These are phyloP conservation scores for Austroboletus eburneus DNA, from an alignment of 768 basidiomycete species.

Conservation along the genomic window DNA sequence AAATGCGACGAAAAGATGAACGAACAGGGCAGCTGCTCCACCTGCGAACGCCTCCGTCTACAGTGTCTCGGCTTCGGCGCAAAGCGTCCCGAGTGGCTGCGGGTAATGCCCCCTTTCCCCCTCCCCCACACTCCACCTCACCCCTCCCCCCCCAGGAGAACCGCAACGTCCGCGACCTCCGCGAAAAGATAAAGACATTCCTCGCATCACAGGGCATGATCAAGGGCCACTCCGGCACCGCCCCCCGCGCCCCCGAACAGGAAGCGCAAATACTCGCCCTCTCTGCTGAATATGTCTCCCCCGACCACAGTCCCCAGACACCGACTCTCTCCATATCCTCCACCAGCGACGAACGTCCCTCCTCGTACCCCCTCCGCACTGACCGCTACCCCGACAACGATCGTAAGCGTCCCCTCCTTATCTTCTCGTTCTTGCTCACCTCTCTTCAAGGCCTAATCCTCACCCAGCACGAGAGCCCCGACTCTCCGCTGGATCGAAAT, in stretches of 20 bases:
- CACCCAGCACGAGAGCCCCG: constrained; percentile 30
- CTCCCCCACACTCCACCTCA: constrained; percentile 4
- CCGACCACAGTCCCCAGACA: constrained; percentile 40
- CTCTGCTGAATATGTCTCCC: constrained; percentile 42
- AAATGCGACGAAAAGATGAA: constrained; percentile 81
- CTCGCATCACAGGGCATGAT: constrained; percentile 84
- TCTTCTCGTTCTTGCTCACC: background rate
- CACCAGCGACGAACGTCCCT: constrained; percentile 35
- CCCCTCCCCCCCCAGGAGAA: constrained; percentile 55
- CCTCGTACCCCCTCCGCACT: constrained; percentile 30
- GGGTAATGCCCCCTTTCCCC: constrained; percentile 42
- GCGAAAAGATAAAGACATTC: constrained; percentile 77
- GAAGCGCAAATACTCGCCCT: constrained; percentile 51
- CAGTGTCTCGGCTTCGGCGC: constrained; percentile 84
- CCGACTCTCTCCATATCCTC: constrained; percentile 46
- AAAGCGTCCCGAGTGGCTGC: constrained; percentile 82
- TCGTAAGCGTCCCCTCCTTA: constrained; percentile 15
- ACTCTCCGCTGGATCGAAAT: constrained; percentile 31
- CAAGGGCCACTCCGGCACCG: constrained; percentile 78
- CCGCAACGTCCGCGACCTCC: constrained; percentile 60
- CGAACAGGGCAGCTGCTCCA: constrained; percentile 59
- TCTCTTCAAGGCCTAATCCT: constrained; percentile 23
- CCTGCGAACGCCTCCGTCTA: constrained; percentile 75
- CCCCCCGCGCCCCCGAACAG: constrained; percentile 52
- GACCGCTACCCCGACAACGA: constrained; percentile 28